Evolutionary conservation across 805 yeast genomes (phyloP), one percentile per base, ranked within the genome.

Genomic region (Komagataella pseudopastoris): DNA sequence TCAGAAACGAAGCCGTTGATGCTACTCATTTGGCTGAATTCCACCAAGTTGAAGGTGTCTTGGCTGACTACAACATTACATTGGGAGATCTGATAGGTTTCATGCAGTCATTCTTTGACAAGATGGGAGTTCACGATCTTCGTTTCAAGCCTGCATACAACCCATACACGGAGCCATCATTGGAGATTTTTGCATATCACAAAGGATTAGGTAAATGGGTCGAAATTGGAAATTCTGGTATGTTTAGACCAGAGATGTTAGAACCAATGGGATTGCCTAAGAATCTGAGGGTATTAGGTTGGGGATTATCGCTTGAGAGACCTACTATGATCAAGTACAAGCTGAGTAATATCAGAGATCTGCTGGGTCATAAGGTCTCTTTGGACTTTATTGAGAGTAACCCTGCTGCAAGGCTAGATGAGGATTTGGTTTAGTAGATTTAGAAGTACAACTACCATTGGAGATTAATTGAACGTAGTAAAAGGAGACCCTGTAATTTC

Each of bases 181-280:
- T 93, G 80, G 99, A 93, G 74, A 93, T 93, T 59, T 93, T 85
- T 69, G 93, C 97, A 49, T 93, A 88, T 85, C 99, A 93, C 71
- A 83, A 81, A 60, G 96, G 96, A 50, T 77, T 93, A 61, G 83
- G 77, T 60, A 93, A 88, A 68, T 95, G 99, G 99, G 99, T 93
- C 56, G 99, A 93, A 75, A 91, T 93, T 63, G 99, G 99, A 69
- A 93, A 93, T 76, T 89, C 97, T 17, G 99, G 99, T 68, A 85
- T 93, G 96, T 93, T 93, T 78, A 83, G 99, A 72, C 99, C 99
- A 12, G 99, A 93, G 72, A 93, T 93, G 99, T 77, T 95, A 66
- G 96, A 89, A 72, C 74, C 96, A 47, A 91, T 93, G 98, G 99
- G 99, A 43, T 78, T 93, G 63, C 99, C 99, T 54, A 83, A 83